phyloP scores from a whole-genome alignment of 495 filamentous ascomycete species.

The Trichoderma erinaceum region DNA sequence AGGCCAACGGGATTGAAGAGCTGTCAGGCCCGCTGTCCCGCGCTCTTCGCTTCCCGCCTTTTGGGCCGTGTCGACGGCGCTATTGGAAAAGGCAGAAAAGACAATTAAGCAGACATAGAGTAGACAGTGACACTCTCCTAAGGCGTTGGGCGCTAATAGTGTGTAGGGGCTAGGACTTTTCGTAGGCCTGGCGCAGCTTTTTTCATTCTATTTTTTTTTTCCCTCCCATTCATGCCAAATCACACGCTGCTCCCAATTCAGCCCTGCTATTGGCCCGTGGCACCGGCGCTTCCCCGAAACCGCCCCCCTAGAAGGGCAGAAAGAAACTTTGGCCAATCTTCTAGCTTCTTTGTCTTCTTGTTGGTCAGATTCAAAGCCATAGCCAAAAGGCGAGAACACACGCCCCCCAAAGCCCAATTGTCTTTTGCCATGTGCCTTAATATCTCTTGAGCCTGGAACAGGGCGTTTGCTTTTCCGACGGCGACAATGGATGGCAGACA shows the following conservation, averaged over 20 bases:
- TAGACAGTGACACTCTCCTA: too few relatives aligned
- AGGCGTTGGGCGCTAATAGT: too few relatives aligned
- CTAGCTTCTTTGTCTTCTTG: not conserved
- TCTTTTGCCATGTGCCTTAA: too few relatives aligned
- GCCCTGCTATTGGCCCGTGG: not conserved
- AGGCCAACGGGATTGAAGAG: not conserved
- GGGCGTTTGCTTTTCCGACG: too few relatives aligned
- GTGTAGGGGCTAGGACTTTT: not conserved
- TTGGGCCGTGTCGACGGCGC: too few relatives aligned
- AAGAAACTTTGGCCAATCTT: not conserved
- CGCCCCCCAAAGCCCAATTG: not conserved
- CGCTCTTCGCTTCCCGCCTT: not conserved
- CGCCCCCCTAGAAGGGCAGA: not conserved
- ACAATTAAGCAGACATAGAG: too few relatives aligned
- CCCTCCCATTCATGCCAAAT: not conserved
- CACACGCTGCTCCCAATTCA: not conserved
- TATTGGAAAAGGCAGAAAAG: too few relatives aligned
- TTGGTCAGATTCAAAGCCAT: not conserved
- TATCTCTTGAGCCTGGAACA: too few relatives aligned
- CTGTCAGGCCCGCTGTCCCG: not conserved
- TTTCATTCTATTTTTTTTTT: not conserved
- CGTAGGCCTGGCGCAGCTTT: not conserved
- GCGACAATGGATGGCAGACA: not conserved
- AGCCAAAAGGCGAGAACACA: not conserved
- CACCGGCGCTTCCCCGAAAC: not conserved